Conservation (phyloP, 495 filamentous ascomycete species). For the Pyrenula massariospora region DNA sequence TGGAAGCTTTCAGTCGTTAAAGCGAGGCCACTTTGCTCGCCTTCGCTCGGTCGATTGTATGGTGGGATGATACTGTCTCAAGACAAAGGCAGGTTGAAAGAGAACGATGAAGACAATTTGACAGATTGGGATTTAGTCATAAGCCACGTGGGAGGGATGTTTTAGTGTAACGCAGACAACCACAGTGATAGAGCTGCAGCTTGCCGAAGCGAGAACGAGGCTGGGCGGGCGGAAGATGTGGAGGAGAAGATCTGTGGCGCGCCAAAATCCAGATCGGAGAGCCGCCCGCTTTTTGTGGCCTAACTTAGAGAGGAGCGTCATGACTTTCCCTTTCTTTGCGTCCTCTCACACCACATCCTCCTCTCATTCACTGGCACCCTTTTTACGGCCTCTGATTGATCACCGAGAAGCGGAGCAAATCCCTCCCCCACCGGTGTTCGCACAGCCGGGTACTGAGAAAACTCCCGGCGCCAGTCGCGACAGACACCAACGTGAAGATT, state of each 20-base stretch:
- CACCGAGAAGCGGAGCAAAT: too few relatives aligned
- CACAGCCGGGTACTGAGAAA: background rate
- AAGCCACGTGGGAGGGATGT: background rate
- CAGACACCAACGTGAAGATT: background rate
- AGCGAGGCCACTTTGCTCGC: too few relatives aligned
- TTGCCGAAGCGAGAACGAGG: background rate
- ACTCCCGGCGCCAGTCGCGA: background rate
- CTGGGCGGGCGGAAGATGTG: background rate
- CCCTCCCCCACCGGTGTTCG: too few relatives aligned
- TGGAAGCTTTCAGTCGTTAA: too few relatives aligned
- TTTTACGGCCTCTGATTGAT: too few relatives aligned
- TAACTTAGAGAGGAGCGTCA: background rate
- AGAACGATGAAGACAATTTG: background rate
- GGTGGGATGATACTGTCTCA: too few relatives aligned
- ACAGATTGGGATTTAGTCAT: background rate
- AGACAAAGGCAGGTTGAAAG: background rate
- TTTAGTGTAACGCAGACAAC: background rate
- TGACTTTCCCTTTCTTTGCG: background rate
- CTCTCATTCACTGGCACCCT: background rate
- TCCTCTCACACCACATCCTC: too few relatives aligned
- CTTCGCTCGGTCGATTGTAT: too few relatives aligned
- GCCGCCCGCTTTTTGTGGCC: background rate
- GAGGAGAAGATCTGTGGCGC: background rate
- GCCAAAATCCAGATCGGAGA: background rate
- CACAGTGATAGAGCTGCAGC: background rate